A percentile compares a stretch with the other conserved stretches of the same genome.
Evolutionary conservation across 805 yeast species (phyloP).

Genomic region (Suhomyces pyralidae): DNA sequence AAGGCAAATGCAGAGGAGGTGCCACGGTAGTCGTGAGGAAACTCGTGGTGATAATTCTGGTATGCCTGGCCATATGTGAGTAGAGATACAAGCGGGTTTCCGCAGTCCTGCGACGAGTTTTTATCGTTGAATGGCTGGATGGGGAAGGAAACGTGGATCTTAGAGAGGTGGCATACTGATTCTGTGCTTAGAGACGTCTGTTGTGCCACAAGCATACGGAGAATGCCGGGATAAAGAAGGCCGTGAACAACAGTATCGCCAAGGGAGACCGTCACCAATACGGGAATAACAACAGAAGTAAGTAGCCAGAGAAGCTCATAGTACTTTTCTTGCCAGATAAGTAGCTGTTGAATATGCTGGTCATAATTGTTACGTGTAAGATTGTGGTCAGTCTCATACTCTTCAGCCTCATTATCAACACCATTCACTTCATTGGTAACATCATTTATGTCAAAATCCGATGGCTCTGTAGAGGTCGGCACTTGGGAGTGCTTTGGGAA

Average conservation of each 20-base stretch:
- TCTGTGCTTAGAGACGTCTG: constrained; percentile 77
- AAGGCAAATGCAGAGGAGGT: constrained; percentile 68
- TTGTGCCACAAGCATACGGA: constrained; percentile 70
- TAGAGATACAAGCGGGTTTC: constrained; percentile 52
- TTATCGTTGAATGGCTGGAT: constrained; percentile 47
- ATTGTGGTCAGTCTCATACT: too few relatives aligned
- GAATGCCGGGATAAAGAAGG: constrained; percentile 66
- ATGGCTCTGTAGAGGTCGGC: background rate
- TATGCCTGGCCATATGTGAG: constrained; percentile 87
- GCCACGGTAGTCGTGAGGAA: constrained; percentile 85
- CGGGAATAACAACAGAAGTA: constrained; percentile 32
- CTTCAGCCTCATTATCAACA: too few relatives aligned
- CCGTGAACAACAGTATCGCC: constrained; percentile 36
- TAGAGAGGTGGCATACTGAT: constrained; percentile 69
- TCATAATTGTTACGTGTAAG: constrained; percentile 15
- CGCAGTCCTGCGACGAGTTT: constrained; percentile 70
- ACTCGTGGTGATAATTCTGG: constrained; percentile 94
- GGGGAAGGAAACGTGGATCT: constrained; percentile 68
- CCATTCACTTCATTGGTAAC: too few relatives aligned
- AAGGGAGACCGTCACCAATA: constrained; percentile 17
- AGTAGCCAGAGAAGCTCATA: constrained; percentile 26
- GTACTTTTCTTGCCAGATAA: constrained; percentile 35
- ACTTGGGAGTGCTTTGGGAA: constrained; percentile 21
- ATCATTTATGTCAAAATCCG: too few relatives aligned
- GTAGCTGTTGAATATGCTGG: constrained; percentile 17